Conservation (phyloP, 306 rosid species). For the Gillenia trifoliata region DNA sequence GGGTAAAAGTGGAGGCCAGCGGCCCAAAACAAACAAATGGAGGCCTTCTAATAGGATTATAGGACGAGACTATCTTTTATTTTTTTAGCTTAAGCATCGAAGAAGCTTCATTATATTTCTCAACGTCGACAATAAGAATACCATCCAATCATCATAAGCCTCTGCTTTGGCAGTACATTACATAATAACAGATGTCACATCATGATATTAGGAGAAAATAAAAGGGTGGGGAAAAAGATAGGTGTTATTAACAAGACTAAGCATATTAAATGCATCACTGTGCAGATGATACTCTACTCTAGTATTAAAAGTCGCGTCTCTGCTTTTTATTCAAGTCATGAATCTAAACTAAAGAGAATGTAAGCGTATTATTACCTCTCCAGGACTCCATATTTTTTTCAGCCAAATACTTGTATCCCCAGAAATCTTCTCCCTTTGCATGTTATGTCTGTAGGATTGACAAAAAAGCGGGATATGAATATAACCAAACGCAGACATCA, state of each 20-base stretch:
- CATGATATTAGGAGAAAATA: not conserved
- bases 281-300: not conserved
- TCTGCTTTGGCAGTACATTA: not conserved
- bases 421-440: conserved; percentile 34
- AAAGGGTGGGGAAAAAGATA: not conserved
- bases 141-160: not conserved
- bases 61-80: not conserved
- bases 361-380: conserved; percentile 57
- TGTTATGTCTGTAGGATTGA: conserved; percentile 40
- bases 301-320: not conserved
- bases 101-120: not conserved
- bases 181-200: not conserved
- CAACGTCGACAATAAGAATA: not conserved
- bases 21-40: too few relatives aligned
- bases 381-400: conserved; percentile 76
- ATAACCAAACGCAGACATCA: not conserved
- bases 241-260: not conserved
- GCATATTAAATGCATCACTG: not conserved
- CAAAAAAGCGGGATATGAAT: not conserved
- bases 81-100: not conserved
- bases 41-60: not conserved
- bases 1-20: too few relatives aligned
- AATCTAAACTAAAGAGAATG: not conserved
- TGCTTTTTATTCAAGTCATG: not conserved
- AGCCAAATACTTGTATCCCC: conserved; percentile 59